These are phyloP conservation scores for Rhamnella rubrinervis DNA, from an alignment of 331 rosid genomes.

Conservation along the genomic window DNA sequence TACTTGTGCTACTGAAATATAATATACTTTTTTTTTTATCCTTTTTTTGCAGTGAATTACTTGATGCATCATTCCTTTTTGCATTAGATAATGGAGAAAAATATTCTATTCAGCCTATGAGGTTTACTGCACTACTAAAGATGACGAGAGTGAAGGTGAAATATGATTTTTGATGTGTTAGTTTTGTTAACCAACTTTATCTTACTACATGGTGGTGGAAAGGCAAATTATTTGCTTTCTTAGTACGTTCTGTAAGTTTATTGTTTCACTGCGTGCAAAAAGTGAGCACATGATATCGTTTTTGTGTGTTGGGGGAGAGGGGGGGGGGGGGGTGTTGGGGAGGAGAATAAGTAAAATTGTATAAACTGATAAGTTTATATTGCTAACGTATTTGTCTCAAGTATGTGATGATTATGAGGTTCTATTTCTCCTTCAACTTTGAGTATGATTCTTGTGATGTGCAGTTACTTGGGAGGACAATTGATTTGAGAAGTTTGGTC, in stretches of 20 bases:
- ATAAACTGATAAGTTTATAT: neutral
- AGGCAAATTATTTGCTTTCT: neutral
- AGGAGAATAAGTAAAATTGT: neutral
- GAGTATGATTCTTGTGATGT: slow-evolving; percentile 25
- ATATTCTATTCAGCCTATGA: slow-evolving; percentile 80
- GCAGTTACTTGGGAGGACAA: slow-evolving; percentile 94
- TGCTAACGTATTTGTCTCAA: slow-evolving; percentile 8
- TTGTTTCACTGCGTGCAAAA: too few relatives aligned
- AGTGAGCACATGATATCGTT: neutral
- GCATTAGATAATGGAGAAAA: slow-evolving; percentile 89
- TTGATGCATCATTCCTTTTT: slow-evolving; percentile 88
- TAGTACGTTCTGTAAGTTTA: neutral
- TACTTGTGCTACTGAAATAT: slow-evolving; percentile 20
- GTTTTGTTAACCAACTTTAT: neutral
- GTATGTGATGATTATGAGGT: neutral
- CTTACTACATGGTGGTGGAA: neutral
- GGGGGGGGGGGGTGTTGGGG: too few relatives aligned
- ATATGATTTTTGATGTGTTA: slow-evolving; percentile 4
- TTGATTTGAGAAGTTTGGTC: slow-evolving; percentile 83
- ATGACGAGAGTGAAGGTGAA: slow-evolving; percentile 93
- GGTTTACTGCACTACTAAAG: slow-evolving; percentile 74
- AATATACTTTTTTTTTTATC: slow-evolving; percentile 18
- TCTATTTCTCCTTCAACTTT: slow-evolving; percentile 7
- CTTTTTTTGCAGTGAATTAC: slow-evolving; percentile 78
- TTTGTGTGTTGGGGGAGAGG: too few relatives aligned